Conservation (phyloP, 2,329 filamentous ascomycete species). For the Colletotrichum euphorbiae region DNA sequence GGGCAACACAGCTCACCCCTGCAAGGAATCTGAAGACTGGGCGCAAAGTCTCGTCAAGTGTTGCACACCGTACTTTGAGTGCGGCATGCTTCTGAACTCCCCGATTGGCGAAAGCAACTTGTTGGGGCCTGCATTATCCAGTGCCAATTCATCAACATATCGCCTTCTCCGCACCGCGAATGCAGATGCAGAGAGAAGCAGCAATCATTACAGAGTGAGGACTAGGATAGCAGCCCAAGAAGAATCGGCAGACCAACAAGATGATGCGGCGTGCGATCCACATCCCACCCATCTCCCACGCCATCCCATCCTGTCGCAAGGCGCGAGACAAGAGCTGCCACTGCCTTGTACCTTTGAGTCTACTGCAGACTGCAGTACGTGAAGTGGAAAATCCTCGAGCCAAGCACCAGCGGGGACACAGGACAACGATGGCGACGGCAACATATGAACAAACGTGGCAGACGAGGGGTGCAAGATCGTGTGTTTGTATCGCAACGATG, state of each 20-base stretch:
- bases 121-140: conserved; percentile 37
- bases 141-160: conserved; percentile 33
- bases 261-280: conserved; percentile 25
- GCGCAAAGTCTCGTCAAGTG: conserved; percentile 36
- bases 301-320: conserved; percentile 29
- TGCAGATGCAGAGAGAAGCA: conserved; percentile 8
- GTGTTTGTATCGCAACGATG: conserved; percentile 13
- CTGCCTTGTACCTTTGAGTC: conserved; percentile 14
- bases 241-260: conserved; percentile 22
- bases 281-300: conserved; percentile 16
- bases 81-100: conserved; percentile 31
- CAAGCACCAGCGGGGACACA: conserved; percentile 3
- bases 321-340: conserved; percentile 22
- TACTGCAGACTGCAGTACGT: not conserved
- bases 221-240: conserved; percentile 2
- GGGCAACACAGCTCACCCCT: conserved; percentile 33
- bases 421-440: not conserved
- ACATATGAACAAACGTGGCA: conserved; percentile 22
- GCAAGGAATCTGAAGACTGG: conserved; percentile 35
- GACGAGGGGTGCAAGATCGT: not conserved
- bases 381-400: conserved; percentile 16
- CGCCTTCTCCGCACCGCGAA: conserved; percentile 21
- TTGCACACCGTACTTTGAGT: conserved; percentile 40
- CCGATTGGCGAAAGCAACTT: conserved; percentile 37
- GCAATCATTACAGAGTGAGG: not conserved